A percentile compares a stretch with the other conserved stretches of the same genome.
These are phyloP conservation scores for Alternaria longipes DNA, from an alignment of 2,329 filamentous ascomycete species.

Conservation along the genomic window DNA sequence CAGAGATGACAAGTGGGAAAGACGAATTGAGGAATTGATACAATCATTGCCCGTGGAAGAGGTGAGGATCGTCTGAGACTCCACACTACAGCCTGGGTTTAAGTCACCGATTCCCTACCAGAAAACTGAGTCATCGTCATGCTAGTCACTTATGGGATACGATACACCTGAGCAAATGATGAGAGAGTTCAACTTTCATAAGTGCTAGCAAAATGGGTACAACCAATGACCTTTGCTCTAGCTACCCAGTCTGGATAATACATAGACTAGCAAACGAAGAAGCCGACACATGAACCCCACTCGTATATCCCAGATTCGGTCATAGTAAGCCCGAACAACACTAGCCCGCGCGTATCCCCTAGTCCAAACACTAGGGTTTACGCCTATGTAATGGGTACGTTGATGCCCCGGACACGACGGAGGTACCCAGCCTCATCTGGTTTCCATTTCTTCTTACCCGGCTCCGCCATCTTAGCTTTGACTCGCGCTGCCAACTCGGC, in stretches of 20 bases:
- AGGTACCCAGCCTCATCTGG: background rate
- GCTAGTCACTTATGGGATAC: background rate
- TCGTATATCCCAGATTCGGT: background rate
- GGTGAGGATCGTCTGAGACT: background rate
- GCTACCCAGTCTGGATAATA: background rate
- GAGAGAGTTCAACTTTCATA: background rate
- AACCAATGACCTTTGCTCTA: background rate
- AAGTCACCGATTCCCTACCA: background rate
- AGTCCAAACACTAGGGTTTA: background rate
- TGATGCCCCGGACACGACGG: conserved; percentile 3
- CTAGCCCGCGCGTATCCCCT: too few relatives aligned
- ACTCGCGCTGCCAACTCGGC: background rate
- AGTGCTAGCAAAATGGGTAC: background rate
- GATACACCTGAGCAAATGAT: background rate
- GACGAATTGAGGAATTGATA: background rate
- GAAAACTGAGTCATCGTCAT: background rate
- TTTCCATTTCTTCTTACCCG: conserved; percentile 4
- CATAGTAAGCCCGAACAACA: background rate
- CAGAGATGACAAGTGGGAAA: too few relatives aligned
- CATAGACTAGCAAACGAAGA: too few relatives aligned
- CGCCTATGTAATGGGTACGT: background rate
- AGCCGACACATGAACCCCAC: background rate
- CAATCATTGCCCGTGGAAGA: background rate
- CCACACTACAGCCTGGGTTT: background rate
- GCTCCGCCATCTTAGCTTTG: background rate